phyloP scores from a whole-genome alignment of 148 eudicot species.

The Vaccinium darrowii region DNA sequence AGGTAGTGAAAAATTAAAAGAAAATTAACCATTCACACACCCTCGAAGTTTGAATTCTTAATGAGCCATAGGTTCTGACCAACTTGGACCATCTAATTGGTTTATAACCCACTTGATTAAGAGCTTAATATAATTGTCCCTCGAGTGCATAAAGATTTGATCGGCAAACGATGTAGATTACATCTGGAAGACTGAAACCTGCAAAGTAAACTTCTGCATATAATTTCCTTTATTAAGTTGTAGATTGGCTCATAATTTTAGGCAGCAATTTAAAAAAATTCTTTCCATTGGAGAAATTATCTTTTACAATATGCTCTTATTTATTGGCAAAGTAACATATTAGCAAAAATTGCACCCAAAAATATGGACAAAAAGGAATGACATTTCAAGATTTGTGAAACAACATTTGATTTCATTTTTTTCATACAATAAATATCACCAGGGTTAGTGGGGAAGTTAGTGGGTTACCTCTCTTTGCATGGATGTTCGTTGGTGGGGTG shows the following conservation, averaged over 20 bases:
- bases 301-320: not conserved
- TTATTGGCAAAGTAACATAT: no score
- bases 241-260: not conserved
- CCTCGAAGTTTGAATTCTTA: not conserved
- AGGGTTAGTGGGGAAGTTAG: no score
- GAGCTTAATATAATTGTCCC: not conserved
- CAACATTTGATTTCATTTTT: not conserved
- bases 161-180: not conserved
- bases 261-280: not conserved
- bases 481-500: no score
- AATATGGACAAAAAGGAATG: not conserved
- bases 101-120: not conserved
- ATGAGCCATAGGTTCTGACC: not conserved
- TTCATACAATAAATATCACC: no score
- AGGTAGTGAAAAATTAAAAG: not conserved
- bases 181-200: not conserved
- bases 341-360: not conserved
- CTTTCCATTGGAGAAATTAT: not conserved
- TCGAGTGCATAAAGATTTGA: not conserved
- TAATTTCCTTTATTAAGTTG: not conserved
- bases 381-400: not conserved
- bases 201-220: not conserved
- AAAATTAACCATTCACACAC: not conserved
- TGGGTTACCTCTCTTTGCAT: no score
- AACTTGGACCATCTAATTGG: not conserved